phyloP scores from a whole-genome alignment of 805 yeast genomes.

The Middelhovenomyces tepae region DNA sequence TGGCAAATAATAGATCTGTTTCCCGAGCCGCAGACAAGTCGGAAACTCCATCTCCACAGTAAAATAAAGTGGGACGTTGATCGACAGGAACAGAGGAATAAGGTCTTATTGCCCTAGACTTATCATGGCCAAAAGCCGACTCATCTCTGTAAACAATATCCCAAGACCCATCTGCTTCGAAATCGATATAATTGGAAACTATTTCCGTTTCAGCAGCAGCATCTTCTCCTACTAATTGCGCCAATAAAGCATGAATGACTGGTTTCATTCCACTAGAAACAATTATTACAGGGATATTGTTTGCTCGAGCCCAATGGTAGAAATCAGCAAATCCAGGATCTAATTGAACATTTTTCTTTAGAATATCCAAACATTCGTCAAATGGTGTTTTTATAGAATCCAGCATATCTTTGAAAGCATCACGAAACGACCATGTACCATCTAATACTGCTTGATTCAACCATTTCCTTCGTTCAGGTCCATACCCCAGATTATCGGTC shows the following conservation, averaged over 20 bases:
- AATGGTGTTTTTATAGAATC: slow-evolving; percentile 69
- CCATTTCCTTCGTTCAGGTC: slow-evolving; percentile 52
- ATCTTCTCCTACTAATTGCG: slow-evolving; percentile 66
- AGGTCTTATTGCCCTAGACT: slow-evolving; percentile 66
- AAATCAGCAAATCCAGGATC: slow-evolving; percentile 88
- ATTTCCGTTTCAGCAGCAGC: slow-evolving; percentile 67
- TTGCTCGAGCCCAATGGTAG: slow-evolving; percentile 65
- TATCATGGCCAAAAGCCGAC: slow-evolving; percentile 90
- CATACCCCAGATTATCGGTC: slow-evolving; percentile 86
- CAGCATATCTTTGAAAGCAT: slow-evolving; percentile 79
- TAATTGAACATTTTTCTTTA: slow-evolving; percentile 57
- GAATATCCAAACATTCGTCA: slow-evolving; percentile 64
- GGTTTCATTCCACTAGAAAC: slow-evolving; percentile 94
- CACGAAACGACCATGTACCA: slow-evolving; percentile 54
- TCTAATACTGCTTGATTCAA: slow-evolving; percentile 66
- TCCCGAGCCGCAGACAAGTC: slow-evolving; percentile 94
- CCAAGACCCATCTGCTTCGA: slow-evolving; percentile 58
- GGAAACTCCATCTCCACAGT: slow-evolving; percentile 97
- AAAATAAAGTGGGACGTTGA: slow-evolving; percentile 61
- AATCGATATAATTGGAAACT: slow-evolving; percentile 66
- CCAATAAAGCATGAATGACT: slow-evolving; percentile 68
- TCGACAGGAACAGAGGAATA: slow-evolving; percentile 28
- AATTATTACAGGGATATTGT: slow-evolving; percentile 74
- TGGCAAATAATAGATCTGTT: slow-evolving; percentile 88
- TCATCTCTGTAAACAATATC: slow-evolving; percentile 78